A percentile compares a stretch with the other conserved stretches of the same genome.
These are phyloP conservation scores for Deinandra increscens DNA, from an alignment of 129 eudicot species.

Conservation along the genomic window DNA sequence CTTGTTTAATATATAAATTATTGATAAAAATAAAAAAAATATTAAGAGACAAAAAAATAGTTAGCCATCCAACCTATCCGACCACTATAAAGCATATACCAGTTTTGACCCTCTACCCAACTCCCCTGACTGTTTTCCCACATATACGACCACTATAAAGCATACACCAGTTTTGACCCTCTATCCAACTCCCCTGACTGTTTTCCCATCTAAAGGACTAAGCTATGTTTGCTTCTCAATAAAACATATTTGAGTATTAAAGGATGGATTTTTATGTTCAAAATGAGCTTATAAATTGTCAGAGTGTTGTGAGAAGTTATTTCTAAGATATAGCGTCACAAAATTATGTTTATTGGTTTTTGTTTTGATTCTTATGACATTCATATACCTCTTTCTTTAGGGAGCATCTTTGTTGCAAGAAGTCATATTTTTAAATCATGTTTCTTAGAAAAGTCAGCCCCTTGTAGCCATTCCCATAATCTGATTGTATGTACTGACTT, in stretches of 20 bases:
- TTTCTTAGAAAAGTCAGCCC: background rate
- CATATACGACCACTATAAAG: background rate
- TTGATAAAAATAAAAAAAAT: no score
- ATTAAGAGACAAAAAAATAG: background rate
- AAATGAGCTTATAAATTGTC: background rate
- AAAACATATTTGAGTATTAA: background rate
- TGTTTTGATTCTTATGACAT: background rate
- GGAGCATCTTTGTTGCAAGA: slow-evolving; percentile 4
- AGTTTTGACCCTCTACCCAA: background rate
- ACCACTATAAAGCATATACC: background rate
- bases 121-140: background rate
- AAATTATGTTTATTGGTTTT: background rate
- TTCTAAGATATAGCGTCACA: background rate
- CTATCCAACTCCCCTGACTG: background rate
- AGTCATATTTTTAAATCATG: background rate
- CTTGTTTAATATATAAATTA: no score
- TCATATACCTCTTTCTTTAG: background rate
- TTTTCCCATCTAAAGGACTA: background rate
- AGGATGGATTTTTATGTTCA: background rate
- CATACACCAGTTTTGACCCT: background rate
- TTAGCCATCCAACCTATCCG: background rate
- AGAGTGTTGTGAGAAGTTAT: background rate
- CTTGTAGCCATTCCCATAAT: background rate
- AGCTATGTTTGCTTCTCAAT: background rate
- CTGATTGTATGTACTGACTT: no score